Conservation (phyloP, 768 basidiomycete species). For the Collybia sordida region DNA sequence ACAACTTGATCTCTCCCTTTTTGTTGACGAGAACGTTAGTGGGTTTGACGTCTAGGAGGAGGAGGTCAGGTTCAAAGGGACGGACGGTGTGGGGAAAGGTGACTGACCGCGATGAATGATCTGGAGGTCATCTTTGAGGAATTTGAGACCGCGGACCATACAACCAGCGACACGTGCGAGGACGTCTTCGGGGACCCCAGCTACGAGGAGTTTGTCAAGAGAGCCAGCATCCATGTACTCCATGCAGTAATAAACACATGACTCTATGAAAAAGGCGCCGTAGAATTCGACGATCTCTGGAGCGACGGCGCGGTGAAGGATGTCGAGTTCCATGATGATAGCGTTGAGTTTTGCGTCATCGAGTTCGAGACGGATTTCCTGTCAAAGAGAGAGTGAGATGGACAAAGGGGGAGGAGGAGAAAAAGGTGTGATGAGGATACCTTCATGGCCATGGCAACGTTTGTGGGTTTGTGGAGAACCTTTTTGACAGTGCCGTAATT, state of each 20-base stretch:
- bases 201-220: constrained; percentile 74
- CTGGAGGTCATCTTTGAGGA: constrained; percentile 92
- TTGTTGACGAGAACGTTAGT: constrained; percentile 91
- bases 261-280: constrained; percentile 98
- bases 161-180: constrained; percentile 76
- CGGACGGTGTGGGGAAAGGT: not conserved
- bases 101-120: constrained; percentile 60
- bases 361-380: constrained; percentile 98
- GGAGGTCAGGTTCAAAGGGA: constrained; percentile 3
- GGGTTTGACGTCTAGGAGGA: constrained; percentile 77
- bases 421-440: constrained; percentile 55
- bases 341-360: constrained; percentile 92
- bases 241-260: constrained; percentile 99
- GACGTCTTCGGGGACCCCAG: constrained; percentile 75
- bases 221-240: constrained; percentile 99
- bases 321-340: constrained; percentile 98
- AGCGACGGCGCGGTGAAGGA: constrained; percentile 89
- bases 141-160: constrained; percentile 89
- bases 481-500: constrained; percentile 98
- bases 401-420: constrained; percentile 5
- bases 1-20: constrained; percentile 89
- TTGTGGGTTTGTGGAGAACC: constrained; percentile 91
- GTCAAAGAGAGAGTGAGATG: constrained; percentile 7
- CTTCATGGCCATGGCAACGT: constrained; percentile 99
- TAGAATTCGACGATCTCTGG: constrained; percentile 98